Evolutionary conservation across 768 basidiomycete species (phyloP), one percentile per base, ranked within the genome.

Genomic region (Trametes elegans): DNA sequence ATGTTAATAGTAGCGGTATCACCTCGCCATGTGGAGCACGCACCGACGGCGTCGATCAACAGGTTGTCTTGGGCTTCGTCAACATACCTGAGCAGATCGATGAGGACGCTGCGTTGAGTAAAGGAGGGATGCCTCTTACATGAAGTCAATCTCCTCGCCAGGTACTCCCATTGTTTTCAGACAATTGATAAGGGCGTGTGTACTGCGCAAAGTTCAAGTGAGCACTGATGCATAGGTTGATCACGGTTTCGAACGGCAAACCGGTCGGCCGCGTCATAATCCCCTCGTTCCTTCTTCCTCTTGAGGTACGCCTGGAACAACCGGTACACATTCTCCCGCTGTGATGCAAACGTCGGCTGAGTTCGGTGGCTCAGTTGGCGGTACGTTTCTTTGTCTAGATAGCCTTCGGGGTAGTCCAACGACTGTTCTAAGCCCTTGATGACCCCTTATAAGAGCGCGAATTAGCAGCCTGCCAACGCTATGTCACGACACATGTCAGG

Each of bases 31-130:
- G 19, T 23, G 2, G 3, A 46, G 3, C 10, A 65, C 78, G 31
- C 66, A 88, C 87, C 57, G 14, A 81, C 70, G 1, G 79, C 74
- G 63, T 89, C 87, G 8, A 88, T 79, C 6, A 89, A 72, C 0
- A 88, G 72, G 61, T 85, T 81, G 59, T 90, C 88, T 63, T 90
- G 88, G 0, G 79, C 82, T 68, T 90, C 88, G 41, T 90, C 88
- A 2, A 90, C 76, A 61, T 88, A 89, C 11, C 87, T 86, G 18
- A 0, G 24, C 28, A 87, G 58, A 63, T 88, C 85, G 23, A 88
- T 79, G 10, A 90, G 70, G 0, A 88, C 70, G 59, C 86, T 85
- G 60, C 89, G 88, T 62, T 26, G 41, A 11, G 7, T 39, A 5
- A 39, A 19, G 18, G n/a, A 39, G 21, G 8, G 14, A 16, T 70